Evolutionary conservation across 495 filamentous ascomycete genomes (phyloP), one percentile per base, ranked within the genome.

Genomic region (Penicillium diatomitis): DNA sequence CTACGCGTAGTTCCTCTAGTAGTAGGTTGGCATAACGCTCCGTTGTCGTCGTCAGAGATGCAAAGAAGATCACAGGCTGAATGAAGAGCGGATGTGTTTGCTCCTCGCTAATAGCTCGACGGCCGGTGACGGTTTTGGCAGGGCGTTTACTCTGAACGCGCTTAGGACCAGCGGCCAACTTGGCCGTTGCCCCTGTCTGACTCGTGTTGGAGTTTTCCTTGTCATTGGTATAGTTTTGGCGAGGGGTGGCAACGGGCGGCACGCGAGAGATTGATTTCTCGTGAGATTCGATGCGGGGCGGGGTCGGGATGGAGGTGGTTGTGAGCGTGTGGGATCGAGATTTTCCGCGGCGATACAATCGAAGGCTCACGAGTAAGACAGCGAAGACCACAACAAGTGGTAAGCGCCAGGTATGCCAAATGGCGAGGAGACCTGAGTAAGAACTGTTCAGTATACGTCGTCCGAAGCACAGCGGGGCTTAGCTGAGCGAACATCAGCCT

Each of bases 11-110:
- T 3, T 70, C 66, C 45, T 82, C 69, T 28, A 76, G 69, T 31
- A 88, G 75, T 0, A 69, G 51, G 29, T 75, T 70, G 0, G 86
- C 84, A 53, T 76, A 78, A 52, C 75, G 77, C 54, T 90, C 84
- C 12, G 90, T 96, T 34, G 76, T 85, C 9, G 78, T 85, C 12
- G 85, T 91, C 50, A 96, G 69, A 6, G 89, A 92, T 5, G 87
- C 89, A 64, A 80, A 97, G 71, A 96, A 96, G 3, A 96, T 72
- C 20, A 95, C 66, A 1, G 84, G 76, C 59, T 95, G 89, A 35
- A 95, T 81, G 53, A 53, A 49, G 44, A 61, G 31, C 12, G 58
- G 53, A 7, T 55, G 48, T 5, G 9, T 28, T 20, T 20, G 20
- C 9, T 54, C 32, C 42, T 66, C 55, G 30, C 40, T 51, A 7